These are phyloP conservation scores for Sinapis alba DNA, from an alignment of 441 rosid genomes.

Conservation along the genomic window DNA sequence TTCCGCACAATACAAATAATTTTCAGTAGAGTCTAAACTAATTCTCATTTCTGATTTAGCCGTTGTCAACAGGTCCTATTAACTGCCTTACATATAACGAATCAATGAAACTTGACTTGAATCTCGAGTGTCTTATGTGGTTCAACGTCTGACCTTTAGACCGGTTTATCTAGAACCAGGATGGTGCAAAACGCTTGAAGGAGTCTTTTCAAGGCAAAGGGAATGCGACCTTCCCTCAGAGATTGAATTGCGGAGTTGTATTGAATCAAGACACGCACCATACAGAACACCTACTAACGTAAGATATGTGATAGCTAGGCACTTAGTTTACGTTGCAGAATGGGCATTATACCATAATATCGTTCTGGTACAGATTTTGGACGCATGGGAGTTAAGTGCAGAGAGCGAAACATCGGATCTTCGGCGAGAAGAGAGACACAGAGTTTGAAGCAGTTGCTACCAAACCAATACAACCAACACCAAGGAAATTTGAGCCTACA, in stretches of 20 bases:
- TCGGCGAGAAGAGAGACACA: not conserved
- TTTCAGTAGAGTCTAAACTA: too few species aligned
- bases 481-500: too few species aligned
- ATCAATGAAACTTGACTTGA: constrained; percentile 52
- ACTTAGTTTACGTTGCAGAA: constrained; percentile 77
- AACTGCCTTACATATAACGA: too few species aligned
- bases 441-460: not conserved
- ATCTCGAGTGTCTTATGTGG: constrained; percentile 67
- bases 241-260: constrained; percentile 65
- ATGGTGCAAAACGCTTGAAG: constrained; percentile 52
- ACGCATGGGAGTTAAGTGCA: too few species aligned
- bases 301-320: too few species aligned
- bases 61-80: constrained; percentile 62
- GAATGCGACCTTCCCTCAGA: constrained; percentile 69
- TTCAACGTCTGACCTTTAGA: too few species aligned
- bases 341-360: too few species aligned
- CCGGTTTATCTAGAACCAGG: constrained; percentile 68
- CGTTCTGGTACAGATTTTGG: too few species aligned
- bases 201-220: constrained; percentile 55
- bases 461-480: too few species aligned
- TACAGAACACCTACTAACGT: too few species aligned
- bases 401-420: too few species aligned
- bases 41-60: constrained; percentile 48
- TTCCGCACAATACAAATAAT: too few species aligned
- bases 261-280: constrained; percentile 86